Base-by-base conservation (phyloP, 2,329 filamentous ascomycete genomes). In the Trichothecium roseum region DNA sequence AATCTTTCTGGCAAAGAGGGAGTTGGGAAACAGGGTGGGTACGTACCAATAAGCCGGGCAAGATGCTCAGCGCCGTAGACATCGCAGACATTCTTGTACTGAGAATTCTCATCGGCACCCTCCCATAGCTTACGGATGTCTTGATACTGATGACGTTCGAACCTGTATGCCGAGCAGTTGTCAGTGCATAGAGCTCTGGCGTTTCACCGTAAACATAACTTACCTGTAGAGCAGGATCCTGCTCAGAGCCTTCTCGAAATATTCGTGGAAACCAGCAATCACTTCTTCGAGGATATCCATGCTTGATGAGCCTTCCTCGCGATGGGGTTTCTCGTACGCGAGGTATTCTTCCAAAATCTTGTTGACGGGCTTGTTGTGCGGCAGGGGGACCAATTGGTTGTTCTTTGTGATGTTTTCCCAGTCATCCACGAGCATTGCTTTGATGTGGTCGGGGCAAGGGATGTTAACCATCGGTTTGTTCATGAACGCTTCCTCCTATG, bases 371-470 rank as follows among this genome's bases (percentile, higher is more conserved):
- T 81, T 74, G 18, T 71, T 67, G 32, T 86, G 80, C 1, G 91
- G 91, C 13, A 98, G 68, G 2, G 84, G 80, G 22, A 95, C 85
- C 4, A 96, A 77, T 53, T 89, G 84, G 47, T 86, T 77, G 54
- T 93, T 91, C 63, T 95, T 96, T 38, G 91, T 98, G 42, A 98
- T 79, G 49, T 95, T 94, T 59, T 98, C 91, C 91, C 91, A 98
- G 57, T 98, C 91, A 54, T 98, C 91, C 16, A 98, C 91, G 3
- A 98, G 75, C 42, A 94, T 72, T 13, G 84, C 85, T 64, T 96
- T 95, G 45, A 98, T 70, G 45, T 83, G 77, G 53, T 96, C 91
- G 1, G 91, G 87, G 44, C 96, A 78, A 34, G 80, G 72, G 29
- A 98, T 73, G 48, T 86, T 84, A 50, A 98, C 81, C 14, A 86